Conservation (phyloP, 495 filamentous ascomycete species). For the Choiromyces venosus region DNA sequence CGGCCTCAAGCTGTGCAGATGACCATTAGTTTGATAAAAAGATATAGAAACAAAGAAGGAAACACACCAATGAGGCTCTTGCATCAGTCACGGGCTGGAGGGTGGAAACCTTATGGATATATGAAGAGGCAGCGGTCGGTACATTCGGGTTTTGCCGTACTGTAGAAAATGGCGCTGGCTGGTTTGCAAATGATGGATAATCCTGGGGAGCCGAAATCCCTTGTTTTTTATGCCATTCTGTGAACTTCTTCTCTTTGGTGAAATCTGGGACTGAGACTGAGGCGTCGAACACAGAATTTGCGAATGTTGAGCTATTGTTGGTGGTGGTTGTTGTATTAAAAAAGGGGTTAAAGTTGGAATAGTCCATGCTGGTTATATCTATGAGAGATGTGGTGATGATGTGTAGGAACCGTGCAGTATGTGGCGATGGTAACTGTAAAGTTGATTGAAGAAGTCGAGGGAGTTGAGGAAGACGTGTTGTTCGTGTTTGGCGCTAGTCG, state of each 20-base stretch:
- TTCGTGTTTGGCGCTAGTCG: not conserved
- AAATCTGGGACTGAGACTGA: slow-evolving; percentile 22
- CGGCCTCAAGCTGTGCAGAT: not conserved
- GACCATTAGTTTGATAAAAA: not conserved
- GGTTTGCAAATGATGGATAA: slow-evolving; percentile 32
- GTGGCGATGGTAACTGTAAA: not conserved
- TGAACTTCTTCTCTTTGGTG: slow-evolving; percentile 38
- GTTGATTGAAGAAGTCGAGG: not conserved
- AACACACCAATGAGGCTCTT: slow-evolving; percentile 29
- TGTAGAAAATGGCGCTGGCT: slow-evolving; percentile 36
- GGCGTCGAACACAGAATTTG: slow-evolving; percentile 12
- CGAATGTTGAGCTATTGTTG: slow-evolving; percentile 21
- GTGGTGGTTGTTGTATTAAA: slow-evolving; percentile 18
- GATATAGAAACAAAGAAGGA: not conserved
- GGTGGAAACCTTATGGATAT: slow-evolving; percentile 38
- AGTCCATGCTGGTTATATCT: slow-evolving; percentile 26
- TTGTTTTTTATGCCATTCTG: slow-evolving; percentile 39
- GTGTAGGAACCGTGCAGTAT: not conserved
- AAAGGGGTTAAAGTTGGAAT: slow-evolving; percentile 27
- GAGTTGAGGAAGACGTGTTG: not conserved
- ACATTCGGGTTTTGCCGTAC: slow-evolving; percentile 36
- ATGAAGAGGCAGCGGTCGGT: slow-evolving; percentile 37
- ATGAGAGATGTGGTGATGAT: not conserved
- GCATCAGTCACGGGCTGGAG: slow-evolving; percentile 27
- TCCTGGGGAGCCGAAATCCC: slow-evolving; percentile 39